phyloP scores from a whole-genome alignment of 768 basidiomycete genomes.

The Strobilomyces dryophilus region DNA sequence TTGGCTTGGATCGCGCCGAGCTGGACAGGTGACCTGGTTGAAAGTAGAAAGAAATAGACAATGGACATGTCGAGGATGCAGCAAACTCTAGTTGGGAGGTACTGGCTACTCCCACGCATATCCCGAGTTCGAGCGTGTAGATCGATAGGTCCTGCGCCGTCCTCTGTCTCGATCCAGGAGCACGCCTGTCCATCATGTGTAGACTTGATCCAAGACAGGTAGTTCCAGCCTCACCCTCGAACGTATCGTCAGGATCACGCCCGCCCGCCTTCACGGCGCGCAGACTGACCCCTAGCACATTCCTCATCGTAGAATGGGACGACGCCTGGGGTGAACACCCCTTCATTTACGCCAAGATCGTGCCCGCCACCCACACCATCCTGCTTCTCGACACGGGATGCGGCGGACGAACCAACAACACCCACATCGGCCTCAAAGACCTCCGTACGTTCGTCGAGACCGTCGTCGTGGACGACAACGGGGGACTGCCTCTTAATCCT shows the following conservation, averaged over 20 bases:
- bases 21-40: not conserved
- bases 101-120: not conserved
- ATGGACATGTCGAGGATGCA: too few species aligned
- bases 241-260: not conserved
- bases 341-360: constrained; percentile 49
- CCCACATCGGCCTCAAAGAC: constrained; percentile 37
- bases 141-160: not conserved
- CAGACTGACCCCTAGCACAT: constrained; percentile 33
- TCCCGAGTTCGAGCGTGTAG: too few species aligned
- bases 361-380: constrained; percentile 37
- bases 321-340: constrained; percentile 51
- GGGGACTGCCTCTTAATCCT: constrained; percentile 40
- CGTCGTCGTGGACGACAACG: constrained; percentile 40
- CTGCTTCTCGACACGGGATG: constrained; percentile 55
- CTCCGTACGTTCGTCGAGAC: constrained; percentile 49
- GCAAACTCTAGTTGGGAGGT: too few species aligned
- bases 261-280: constrained; percentile 33
- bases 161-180: not conserved
- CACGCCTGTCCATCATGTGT: constrained; percentile 7
- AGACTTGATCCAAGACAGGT: not conserved
- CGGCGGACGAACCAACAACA: constrained; percentile 43
- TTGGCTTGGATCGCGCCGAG: not conserved
- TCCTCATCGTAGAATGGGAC: constrained; percentile 48
- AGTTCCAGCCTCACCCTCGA: not conserved
- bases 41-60: not conserved